phyloP scores from a whole-genome alignment of 2,329 filamentous ascomycete species.

The Colletotrichum gigasporum region DNA sequence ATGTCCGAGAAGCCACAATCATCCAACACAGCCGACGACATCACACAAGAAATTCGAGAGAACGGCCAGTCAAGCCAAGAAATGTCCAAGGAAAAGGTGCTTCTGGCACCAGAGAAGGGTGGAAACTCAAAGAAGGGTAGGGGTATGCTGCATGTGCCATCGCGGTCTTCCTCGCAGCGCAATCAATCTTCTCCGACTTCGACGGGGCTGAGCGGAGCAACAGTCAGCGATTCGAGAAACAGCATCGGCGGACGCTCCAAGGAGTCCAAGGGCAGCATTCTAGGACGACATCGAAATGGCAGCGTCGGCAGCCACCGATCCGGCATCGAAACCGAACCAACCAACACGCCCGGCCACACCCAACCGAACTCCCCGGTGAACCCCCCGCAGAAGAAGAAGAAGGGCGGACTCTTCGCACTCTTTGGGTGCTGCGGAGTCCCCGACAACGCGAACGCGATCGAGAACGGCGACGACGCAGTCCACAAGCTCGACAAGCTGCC shows the following conservation, averaged over 20 bases:
- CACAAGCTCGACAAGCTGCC: constrained; percentile 69
- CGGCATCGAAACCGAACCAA: constrained; percentile 59
- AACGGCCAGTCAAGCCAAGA: constrained; percentile 43
- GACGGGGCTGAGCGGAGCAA: constrained; percentile 68
- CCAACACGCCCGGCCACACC: constrained; percentile 57
- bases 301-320: constrained; percentile 74
- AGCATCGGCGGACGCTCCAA: constrained; percentile 73
- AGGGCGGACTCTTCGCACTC: constrained; percentile 66
- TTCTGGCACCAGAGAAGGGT: constrained; percentile 52
- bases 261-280: constrained; percentile 71
- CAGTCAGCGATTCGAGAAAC: constrained; percentile 66
- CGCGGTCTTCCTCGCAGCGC: constrained; percentile 70
- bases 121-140: constrained; percentile 58
- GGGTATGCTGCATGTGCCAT: constrained; percentile 66
- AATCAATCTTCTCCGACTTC: constrained; percentile 68
- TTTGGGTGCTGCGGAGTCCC: constrained; percentile 75
- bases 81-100: constrained; percentile 54
- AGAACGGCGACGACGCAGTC: constrained; percentile 61
- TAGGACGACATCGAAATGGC: constrained; percentile 71
- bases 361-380: constrained; percentile 62
- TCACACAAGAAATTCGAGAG: constrained; percentile 37
- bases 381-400: constrained; percentile 63
- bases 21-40: constrained; percentile 40
- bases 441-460: constrained; percentile 64
- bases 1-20: constrained; percentile 45